Evolutionary conservation across 345 rosid genomes (phyloP).

Genomic region (Hypericum perforatum): DNA sequence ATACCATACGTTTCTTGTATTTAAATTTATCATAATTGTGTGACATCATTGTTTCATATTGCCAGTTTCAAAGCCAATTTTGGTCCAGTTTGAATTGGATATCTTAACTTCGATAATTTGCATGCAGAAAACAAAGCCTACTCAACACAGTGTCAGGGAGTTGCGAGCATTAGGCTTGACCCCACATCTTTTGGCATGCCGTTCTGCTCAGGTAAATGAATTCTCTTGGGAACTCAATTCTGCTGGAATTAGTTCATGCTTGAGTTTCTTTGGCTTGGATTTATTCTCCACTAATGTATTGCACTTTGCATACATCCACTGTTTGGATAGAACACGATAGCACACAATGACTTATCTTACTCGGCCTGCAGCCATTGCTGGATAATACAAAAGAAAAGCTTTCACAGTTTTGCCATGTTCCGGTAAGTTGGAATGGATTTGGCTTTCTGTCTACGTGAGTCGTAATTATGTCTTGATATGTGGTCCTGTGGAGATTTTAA

Average conservation of each 20-base stretch:
- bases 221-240: constrained; percentile 1
- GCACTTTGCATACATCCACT: too few relatives aligned
- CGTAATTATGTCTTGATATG: not conserved
- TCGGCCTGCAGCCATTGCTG: constrained; percentile 22
- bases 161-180: constrained; percentile 30
- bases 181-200: constrained; percentile 27
- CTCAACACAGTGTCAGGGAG: constrained; percentile 30
- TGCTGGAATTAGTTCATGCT: not conserved
- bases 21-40: too few relatives aligned
- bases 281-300: too few relatives aligned
- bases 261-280: not conserved
- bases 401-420: constrained; percentile 30
- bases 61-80: too few relatives aligned
- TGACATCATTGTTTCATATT: too few relatives aligned
- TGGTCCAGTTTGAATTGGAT: not conserved
- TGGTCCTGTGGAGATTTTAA: constrained; percentile 1
- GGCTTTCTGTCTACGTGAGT: constrained; percentile 10
- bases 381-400: constrained; percentile 21
- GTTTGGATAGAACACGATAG: too few relatives aligned
- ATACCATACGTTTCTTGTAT: not conserved
- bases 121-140: constrained; percentile 29
- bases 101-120: not conserved
- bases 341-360: not conserved
- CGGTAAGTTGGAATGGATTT: constrained; percentile 35
- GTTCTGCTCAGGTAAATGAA: constrained; percentile 23